Evolutionary conservation across 2,329 filamentous ascomycete species (phyloP).

Genomic region (Bipolaris sorokiniana): DNA sequence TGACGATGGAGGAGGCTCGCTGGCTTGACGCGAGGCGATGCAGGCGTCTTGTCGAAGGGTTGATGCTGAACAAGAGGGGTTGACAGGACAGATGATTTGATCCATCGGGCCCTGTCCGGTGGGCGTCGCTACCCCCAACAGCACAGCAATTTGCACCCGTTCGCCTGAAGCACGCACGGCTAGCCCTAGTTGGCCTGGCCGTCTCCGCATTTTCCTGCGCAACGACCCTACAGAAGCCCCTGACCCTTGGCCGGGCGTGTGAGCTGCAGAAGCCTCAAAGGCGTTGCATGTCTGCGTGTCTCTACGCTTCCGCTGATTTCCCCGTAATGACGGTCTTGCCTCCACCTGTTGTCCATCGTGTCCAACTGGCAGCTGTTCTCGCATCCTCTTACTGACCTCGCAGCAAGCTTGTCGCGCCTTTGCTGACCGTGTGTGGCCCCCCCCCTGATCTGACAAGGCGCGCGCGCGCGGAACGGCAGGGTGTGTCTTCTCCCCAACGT

Average conservation of each 20-base stretch:
- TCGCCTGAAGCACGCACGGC: conserved; percentile 48
- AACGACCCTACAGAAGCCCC: conserved; percentile 49
- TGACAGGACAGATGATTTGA: conserved; percentile 42
- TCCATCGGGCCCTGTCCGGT: conserved; percentile 35
- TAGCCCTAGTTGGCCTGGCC: conserved; percentile 48
- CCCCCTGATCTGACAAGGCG: conserved; percentile 31
- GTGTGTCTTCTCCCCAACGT: conserved; percentile 36
- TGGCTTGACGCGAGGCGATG: conserved; percentile 27
- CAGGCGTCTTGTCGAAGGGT: conserved; percentile 7
- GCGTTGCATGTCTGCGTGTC: conserved; percentile 45
- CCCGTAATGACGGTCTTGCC: conserved; percentile 45
- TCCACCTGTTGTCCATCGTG: conserved; percentile 30
- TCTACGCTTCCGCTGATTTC: conserved; percentile 40
- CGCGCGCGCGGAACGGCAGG: conserved; percentile 28
- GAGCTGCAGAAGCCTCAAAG: conserved; percentile 51
- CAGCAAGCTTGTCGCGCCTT: conserved; percentile 32
- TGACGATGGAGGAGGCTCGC: conserved; percentile 1
- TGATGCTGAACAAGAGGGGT: conserved; percentile 29
- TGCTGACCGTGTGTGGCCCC: conserved; percentile 19
- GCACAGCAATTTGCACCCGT: conserved; percentile 49
- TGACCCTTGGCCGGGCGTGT: conserved; percentile 48
- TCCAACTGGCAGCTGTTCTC: conserved; percentile 30
- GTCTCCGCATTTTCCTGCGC: conserved; percentile 51
- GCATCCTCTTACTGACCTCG: conserved; percentile 27
- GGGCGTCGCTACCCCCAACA: conserved; percentile 43